These are phyloP conservation scores for Aspergillus sp. DNA, from an alignment of 2,329 filamentous ascomycete species.

Conservation along the genomic window DNA sequence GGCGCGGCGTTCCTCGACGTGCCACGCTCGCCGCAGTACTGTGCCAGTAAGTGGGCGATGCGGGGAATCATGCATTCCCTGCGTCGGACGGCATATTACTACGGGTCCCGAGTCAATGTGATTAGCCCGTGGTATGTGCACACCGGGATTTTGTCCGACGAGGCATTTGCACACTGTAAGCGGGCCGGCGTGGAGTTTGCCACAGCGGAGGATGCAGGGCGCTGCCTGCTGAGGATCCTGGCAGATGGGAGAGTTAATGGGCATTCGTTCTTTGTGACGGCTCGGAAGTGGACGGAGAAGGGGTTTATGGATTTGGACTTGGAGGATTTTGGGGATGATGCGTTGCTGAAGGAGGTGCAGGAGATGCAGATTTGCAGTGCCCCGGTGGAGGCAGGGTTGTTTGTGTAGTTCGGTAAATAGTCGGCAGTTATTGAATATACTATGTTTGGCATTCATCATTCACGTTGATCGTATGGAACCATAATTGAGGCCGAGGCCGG, in stretches of 20 bases:
- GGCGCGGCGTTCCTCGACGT: constrained; percentile 38
- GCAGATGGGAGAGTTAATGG: constrained; percentile 31
- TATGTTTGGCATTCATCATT: neutral
- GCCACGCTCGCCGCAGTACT: constrained; percentile 37
- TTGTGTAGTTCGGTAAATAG: constrained; percentile 10
- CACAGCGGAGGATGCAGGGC: constrained; percentile 1
- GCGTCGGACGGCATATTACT: constrained; percentile 32
- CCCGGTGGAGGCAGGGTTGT: constrained; percentile 26
- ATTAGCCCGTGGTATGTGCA: constrained; percentile 40
- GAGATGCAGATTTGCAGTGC: constrained; percentile 26
- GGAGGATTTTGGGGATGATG: constrained; percentile 36
- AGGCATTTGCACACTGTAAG: neutral
- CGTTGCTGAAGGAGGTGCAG: constrained; percentile 30
- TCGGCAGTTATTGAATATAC: neutral
- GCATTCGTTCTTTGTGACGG: constrained; percentile 38
- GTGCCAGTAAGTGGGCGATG: constrained; percentile 40
- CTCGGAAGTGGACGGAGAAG: constrained; percentile 31
- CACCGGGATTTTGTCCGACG: constrained; percentile 1
- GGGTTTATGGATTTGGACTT: constrained; percentile 40
- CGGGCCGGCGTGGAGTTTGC: neutral
- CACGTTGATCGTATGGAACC: neutral
- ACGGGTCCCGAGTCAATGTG: constrained; percentile 39
- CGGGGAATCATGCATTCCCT: constrained; percentile 43
- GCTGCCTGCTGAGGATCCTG: constrained; percentile 19
- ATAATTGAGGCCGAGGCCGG: too few relatives aligned